Evolutionary conservation across 139 green algal species (phyloP).

Genomic region (Tetraselmis striata): DNA sequence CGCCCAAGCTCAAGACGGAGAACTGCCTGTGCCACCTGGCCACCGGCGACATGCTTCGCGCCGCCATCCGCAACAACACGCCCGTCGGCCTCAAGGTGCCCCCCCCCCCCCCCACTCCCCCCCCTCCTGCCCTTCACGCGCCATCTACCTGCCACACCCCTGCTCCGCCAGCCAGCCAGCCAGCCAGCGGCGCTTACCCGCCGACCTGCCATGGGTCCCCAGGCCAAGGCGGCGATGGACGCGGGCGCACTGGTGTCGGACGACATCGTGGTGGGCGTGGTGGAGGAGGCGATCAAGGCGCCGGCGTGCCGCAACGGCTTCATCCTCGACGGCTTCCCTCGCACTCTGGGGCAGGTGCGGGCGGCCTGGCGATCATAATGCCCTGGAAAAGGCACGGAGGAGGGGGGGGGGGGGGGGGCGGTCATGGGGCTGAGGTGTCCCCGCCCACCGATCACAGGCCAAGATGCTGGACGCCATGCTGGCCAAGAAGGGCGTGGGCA

Average conservation of each 20-base stretch:
- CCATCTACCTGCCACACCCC: too few species aligned
- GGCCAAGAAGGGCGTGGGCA: constrained; percentile 43
- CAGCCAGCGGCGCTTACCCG: too few species aligned
- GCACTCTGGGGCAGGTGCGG: constrained; percentile 62
- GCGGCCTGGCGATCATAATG: too few species aligned
- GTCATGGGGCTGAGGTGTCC: too few species aligned
- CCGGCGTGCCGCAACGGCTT: constrained; percentile 91
- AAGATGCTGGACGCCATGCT: constrained; percentile 95
- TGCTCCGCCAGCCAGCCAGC: too few species aligned
- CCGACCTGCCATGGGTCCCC: too few species aligned
- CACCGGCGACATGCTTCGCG: constrained; percentile 91
- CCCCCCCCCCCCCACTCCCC: too few species aligned
- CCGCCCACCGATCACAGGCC: too few species aligned
- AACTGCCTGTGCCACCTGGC: constrained; percentile 97
- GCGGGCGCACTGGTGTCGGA: constrained; percentile 86
- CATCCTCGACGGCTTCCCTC: constrained; percentile 96
- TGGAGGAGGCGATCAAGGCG: constrained; percentile 73
- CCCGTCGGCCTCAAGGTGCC: constrained; percentile 60
- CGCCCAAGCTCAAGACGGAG: constrained; percentile 88
- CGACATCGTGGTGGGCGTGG: constrained; percentile 95
- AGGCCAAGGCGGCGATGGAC: constrained; percentile 97
- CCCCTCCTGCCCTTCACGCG: too few species aligned
- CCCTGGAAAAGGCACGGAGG: too few species aligned
- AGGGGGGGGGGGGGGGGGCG: too few species aligned
- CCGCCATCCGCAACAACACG: constrained; percentile 75